phyloP scores from a whole-genome alignment of 306 rosid genomes.

The Vigna reflexopilosa region DNA sequence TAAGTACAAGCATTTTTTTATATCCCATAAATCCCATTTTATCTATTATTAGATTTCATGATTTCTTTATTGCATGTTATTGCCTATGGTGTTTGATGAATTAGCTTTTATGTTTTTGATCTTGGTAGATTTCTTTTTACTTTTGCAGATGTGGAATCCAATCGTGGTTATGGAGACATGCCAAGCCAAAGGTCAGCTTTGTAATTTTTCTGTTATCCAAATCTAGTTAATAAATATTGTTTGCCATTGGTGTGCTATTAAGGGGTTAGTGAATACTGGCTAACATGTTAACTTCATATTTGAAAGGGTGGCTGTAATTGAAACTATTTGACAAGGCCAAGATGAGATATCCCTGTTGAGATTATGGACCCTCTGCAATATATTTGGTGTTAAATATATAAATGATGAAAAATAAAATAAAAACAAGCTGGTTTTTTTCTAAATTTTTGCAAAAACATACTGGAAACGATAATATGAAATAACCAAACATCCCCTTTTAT shows the following conservation, averaged over 20 bases:
- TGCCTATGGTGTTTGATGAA: neutral
- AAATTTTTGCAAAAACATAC: neutral
- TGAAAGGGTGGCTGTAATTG: neutral
- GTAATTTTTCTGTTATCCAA: constrained; percentile 2
- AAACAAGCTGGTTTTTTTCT: neutral
- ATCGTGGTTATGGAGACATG: constrained; percentile 52
- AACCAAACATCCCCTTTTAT: neutral
- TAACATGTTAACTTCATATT: neutral
- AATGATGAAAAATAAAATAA: neutral
- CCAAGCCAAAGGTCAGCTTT: constrained; percentile 50
- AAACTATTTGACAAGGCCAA: neutral
- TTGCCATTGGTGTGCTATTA: neutral
- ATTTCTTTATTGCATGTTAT: constrained; percentile 31
- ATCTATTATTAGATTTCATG: constrained; percentile 18
- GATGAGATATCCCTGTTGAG: neutral
- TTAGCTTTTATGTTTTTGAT: constrained; percentile 1
- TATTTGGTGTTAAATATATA: neutral
- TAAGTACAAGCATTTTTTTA: constrained; percentile 13
- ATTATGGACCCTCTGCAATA: neutral
- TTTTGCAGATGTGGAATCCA: constrained; percentile 53
- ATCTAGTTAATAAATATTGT: constrained; percentile 18
- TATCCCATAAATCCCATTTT: constrained; percentile 11
- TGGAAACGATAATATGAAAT: neutral
- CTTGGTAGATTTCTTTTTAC: neutral
- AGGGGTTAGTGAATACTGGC: neutral